Percentiles rank a stretch among this genome's conserved stretches.
These are phyloP conservation scores for Schoenoplectus tabernaemontani DNA, from an alignment of 202 grass and related monocot species.

Conservation along the genomic window DNA sequence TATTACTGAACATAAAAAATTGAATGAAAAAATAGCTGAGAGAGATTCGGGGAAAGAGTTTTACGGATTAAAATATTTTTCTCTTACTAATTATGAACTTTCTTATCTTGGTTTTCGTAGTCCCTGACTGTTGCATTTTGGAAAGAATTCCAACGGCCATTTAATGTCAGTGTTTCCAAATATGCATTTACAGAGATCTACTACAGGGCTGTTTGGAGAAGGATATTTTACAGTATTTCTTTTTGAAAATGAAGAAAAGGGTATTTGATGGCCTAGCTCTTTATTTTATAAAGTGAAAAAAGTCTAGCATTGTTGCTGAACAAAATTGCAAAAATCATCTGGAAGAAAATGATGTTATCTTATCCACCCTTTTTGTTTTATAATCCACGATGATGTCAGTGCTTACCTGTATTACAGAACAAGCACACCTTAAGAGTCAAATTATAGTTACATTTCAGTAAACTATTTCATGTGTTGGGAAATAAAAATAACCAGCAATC, in stretches of 20 bases:
- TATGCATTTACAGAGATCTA: not conserved
- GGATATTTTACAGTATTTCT: too few species aligned
- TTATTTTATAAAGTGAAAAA: not conserved
- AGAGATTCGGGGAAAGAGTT: too few species aligned
- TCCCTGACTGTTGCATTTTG: too few species aligned
- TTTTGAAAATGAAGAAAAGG: not conserved
- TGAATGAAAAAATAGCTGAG: too few species aligned
- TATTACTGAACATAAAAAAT: too few species aligned
- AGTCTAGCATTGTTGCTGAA: not conserved
- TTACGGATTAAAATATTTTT: too few species aligned
- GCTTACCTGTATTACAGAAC: not conserved
- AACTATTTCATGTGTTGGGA: not conserved
- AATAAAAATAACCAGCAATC: not conserved
- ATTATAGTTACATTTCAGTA: not conserved
- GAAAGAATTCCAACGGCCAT: too few species aligned
- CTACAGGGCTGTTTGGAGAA: not conserved
- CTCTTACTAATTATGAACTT: too few species aligned
- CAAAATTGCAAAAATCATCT: not conserved
- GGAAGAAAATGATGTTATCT: conserved; percentile 6
- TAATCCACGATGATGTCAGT: conserved; percentile 8
- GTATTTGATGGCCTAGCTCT: not conserved
- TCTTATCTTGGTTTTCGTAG: too few species aligned
- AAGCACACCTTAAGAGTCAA: not conserved
- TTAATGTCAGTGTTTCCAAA: not conserved
- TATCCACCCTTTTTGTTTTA: not conserved